A percentile compares a stretch with the other conserved stretches of the same genome.
Conservation (phyloP, 2,329 filamentous ascomycete genomes). For the Lanzia echinophila region DNA sequence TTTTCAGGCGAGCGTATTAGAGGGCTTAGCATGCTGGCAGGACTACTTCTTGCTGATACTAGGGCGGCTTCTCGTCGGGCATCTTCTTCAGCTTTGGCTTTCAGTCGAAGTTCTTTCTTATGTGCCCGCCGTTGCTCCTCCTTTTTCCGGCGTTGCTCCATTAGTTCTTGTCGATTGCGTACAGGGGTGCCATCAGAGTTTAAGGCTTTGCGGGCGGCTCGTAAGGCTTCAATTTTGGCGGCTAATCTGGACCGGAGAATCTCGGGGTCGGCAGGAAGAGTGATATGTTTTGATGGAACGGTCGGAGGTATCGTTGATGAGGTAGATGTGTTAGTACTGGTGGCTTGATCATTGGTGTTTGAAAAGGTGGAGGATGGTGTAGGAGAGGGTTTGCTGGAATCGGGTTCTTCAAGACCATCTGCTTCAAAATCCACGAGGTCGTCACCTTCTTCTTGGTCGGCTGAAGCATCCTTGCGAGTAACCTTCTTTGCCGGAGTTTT, state of each 20-base stretch:
- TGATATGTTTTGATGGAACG: slow-evolving; percentile 58
- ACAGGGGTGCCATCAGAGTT: slow-evolving; percentile 75
- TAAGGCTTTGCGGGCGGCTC: slow-evolving; percentile 81
- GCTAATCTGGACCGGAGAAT: slow-evolving; percentile 72
- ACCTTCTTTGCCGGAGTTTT: slow-evolving; percentile 12
- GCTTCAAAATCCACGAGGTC: slow-evolving; percentile 41
- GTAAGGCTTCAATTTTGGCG: slow-evolving; percentile 76
- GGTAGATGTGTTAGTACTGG: slow-evolving; percentile 58
- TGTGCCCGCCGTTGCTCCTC: slow-evolving; percentile 79
- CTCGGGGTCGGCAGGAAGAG: slow-evolving; percentile 63
- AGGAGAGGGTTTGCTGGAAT: slow-evolving; percentile 33
- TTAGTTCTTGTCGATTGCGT: slow-evolving; percentile 81
- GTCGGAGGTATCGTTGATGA: slow-evolving; percentile 57
- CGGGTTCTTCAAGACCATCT: slow-evolving; percentile 41
- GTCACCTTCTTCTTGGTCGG: slow-evolving; percentile 25
- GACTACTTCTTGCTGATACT: slow-evolving; percentile 53
- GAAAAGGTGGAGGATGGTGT: slow-evolving; percentile 46
- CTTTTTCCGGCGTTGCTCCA: slow-evolving; percentile 82
- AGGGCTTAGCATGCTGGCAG: slow-evolving; percentile 49
- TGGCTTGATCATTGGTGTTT: slow-evolving; percentile 52
- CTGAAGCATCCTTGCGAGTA: slow-evolving; percentile 12
- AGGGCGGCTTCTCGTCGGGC: slow-evolving; percentile 56
- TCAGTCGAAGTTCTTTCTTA: slow-evolving; percentile 76
- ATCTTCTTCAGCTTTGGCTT: slow-evolving; percentile 76
- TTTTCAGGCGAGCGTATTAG: slow-evolving; percentile 48